These are phyloP conservation scores for Boletus sp. DNA, from an alignment of 768 basidiomycete genomes.

Conservation along the genomic window DNA sequence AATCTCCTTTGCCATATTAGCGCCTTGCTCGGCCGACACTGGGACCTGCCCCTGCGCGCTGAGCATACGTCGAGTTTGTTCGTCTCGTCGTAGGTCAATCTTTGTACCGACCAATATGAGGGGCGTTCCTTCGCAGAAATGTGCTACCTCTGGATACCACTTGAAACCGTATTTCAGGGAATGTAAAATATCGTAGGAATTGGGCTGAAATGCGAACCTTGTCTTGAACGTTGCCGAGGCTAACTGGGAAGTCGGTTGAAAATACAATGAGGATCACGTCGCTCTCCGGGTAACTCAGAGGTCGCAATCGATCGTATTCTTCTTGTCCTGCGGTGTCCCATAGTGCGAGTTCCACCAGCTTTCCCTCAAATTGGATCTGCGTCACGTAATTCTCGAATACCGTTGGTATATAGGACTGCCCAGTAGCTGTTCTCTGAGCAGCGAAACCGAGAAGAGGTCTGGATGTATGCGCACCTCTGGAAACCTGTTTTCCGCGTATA, in stretches of 20 bases:
- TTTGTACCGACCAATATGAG: conserved; percentile 93
- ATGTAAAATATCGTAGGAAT: background rate
- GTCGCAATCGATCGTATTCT: conserved; percentile 89
- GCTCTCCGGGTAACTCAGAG: conserved; percentile 85
- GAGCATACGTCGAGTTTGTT: conserved; percentile 83
- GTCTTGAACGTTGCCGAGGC: conserved; percentile 86
- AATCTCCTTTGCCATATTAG: conserved; percentile 85
- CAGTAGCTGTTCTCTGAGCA: conserved; percentile 14
- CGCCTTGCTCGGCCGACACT: conserved; percentile 80
- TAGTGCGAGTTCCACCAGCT: conserved; percentile 90
- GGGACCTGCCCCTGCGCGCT: conserved; percentile 85
- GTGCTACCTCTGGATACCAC: conserved; percentile 94
- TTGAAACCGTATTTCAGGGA: conserved; percentile 32
- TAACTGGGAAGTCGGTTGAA: conserved; percentile 89
- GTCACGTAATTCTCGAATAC: conserved; percentile 96
- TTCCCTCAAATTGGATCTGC: conserved; percentile 81
- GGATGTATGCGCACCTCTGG: conserved; percentile 68
- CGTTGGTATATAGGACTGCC: conserved; percentile 86
- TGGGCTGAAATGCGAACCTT: conserved; percentile 52
- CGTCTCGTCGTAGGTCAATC: conserved; percentile 85
- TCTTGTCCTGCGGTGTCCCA: conserved; percentile 99
- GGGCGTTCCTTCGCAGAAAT: conserved; percentile 88
- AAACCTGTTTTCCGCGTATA: conserved; percentile 94
- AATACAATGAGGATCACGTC: conserved; percentile 93
- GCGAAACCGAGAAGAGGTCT: conserved; percentile 4